phyloP scores from a whole-genome alignment of 169 alveolate genomes.

The Plasmodium coatneyi region DNA sequence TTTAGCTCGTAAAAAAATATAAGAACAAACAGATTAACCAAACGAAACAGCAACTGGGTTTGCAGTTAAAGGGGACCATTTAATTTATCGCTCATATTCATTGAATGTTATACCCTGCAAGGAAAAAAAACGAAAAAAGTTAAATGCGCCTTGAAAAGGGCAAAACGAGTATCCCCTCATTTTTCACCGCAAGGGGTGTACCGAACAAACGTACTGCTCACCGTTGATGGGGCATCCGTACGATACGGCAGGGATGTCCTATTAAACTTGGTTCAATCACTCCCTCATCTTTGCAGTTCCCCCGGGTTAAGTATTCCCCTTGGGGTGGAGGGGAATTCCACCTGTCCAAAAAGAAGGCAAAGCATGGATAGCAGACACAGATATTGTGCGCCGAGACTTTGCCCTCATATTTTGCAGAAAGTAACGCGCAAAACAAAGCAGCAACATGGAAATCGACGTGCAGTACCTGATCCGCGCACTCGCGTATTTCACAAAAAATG shows the following conservation, averaged over 20 bases:
- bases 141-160: not conserved
- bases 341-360: not conserved
- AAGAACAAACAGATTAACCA: not conserved
- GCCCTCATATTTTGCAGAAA: not conserved
- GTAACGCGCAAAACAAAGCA: not conserved
- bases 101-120: not conserved
- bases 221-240: not conserved
- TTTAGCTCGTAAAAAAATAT: not conserved
- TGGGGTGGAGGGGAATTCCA: not conserved
- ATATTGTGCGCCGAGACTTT: not conserved
- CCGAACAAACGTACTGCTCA: not conserved
- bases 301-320: not conserved
- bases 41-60: not conserved
- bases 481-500: conserved; percentile 32
- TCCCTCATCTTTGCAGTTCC: not conserved
- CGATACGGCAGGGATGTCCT: not conserved
- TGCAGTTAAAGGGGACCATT: not conserved
- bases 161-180: not conserved
- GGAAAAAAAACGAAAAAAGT: not conserved
- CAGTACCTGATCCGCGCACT: conserved; percentile 53
- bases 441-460: conserved; percentile 38
- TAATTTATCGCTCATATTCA: not conserved
- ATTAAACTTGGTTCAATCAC: not conserved
- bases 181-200: not conserved
- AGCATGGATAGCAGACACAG: not conserved